These are phyloP conservation scores for Aspergillus quadricinctus DNA, from an alignment of 2,329 filamentous ascomycete species.

Conservation along the genomic window DNA sequence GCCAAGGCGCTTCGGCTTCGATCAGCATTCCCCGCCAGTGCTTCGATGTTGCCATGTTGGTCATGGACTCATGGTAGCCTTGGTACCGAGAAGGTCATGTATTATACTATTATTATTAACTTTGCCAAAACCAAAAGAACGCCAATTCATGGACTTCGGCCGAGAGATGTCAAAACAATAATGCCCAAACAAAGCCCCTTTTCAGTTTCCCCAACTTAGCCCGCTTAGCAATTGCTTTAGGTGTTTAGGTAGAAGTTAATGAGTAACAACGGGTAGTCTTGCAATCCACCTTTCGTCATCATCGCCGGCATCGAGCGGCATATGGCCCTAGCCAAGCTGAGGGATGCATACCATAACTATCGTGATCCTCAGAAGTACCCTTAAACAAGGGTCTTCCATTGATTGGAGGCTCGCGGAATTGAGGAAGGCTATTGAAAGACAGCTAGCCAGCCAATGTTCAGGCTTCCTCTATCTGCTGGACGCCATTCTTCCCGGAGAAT, in stretches of 20 bases:
- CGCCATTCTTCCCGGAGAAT: background rate
- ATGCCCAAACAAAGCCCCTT: background rate
- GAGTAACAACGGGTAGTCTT: background rate
- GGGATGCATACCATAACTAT: background rate
- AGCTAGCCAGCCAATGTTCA: background rate
- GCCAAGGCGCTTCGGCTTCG: conserved; percentile 7
- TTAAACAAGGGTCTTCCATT: background rate
- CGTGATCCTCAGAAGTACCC: background rate
- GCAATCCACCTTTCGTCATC: background rate
- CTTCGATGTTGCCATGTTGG: conserved; percentile 14
- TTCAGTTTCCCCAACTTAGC: background rate
- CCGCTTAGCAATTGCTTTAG: too few relatives aligned
- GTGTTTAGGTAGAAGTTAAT: background rate
- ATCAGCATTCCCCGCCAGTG: conserved; percentile 10
- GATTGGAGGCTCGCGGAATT: background rate
- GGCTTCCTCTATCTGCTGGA: background rate
- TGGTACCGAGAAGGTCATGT: background rate
- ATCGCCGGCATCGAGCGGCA: background rate
- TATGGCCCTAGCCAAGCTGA: background rate
- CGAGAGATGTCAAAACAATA: too few relatives aligned
- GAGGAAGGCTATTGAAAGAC: background rate
- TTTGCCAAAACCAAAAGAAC: conserved; percentile 2
- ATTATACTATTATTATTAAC: too few relatives aligned
- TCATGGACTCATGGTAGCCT: conserved; percentile 5
- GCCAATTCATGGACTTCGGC: background rate